Evolutionary conservation across 2,329 filamentous ascomycete species (phyloP).

Genomic region (Dendrostoma leiphaemia): DNA sequence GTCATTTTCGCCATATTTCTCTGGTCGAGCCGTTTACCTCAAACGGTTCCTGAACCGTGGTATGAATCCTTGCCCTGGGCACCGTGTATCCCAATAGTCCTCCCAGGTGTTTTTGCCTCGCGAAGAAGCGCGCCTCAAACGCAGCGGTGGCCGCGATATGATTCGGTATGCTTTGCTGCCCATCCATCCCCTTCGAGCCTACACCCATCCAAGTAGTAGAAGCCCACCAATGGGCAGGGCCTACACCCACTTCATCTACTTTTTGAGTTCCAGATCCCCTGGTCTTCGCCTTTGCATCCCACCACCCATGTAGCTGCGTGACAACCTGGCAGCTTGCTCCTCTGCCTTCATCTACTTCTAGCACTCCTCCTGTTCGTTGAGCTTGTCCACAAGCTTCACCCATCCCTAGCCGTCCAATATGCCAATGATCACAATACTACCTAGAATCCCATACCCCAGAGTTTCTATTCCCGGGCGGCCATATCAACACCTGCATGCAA

Average conservation of each 20-base stretch:
- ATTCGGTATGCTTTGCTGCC: not conserved
- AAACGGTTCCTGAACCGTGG: slow-evolving; percentile 10
- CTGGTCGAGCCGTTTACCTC: slow-evolving; percentile 9
- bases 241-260: not conserved
- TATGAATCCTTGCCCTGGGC: not conserved
- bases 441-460: slow-evolving; percentile 20
- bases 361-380: slow-evolving; percentile 11
- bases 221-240: not conserved
- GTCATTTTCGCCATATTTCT: not conserved
- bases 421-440: slow-evolving; percentile 21
- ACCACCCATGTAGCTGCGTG: slow-evolving; percentile 9
- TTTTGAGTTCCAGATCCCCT: not conserved
- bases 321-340: not conserved
- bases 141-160: slow-evolving; percentile 9
- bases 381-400: slow-evolving; percentile 25
- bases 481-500: slow-evolving; percentile 34
- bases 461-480: slow-evolving; percentile 7
- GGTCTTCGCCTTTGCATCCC: not conserved
- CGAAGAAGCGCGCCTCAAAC: not conserved
- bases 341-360: not conserved
- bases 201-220: not conserved
- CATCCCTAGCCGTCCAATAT: slow-evolving; percentile 16
- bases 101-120: not conserved
- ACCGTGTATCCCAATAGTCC: not conserved
- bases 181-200: not conserved